phyloP scores from a whole-genome alignment of 1,284 basidiomycete species.

The Schizophyllum amplum region DNA sequence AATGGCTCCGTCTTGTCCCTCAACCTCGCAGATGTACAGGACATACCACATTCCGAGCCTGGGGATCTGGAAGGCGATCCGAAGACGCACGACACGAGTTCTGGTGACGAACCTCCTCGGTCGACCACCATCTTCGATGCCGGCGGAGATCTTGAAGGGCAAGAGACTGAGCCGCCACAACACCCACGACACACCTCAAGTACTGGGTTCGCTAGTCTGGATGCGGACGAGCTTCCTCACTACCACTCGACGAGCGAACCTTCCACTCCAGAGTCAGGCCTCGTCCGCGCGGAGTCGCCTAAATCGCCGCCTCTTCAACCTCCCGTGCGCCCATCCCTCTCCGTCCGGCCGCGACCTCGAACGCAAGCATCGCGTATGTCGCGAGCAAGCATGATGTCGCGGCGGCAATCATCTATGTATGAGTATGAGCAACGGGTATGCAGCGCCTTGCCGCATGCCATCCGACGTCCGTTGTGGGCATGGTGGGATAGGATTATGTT shows the following conservation, averaged over 20 bases:
- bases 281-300: too few species aligned
- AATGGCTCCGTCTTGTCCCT: constrained; percentile 70
- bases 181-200: constrained; percentile 12
- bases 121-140: neutral
- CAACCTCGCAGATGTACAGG: constrained; percentile 66
- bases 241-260: neutral
- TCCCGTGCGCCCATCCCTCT: too few species aligned
- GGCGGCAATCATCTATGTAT: neutral
- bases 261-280: neutral
- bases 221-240: constrained; percentile 1
- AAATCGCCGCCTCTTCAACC: too few species aligned
- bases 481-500: constrained; percentile 70
- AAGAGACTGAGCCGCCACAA: neutral
- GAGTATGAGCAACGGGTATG: neutral
- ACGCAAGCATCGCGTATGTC: too few species aligned
- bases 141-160: neutral
- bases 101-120: neutral
- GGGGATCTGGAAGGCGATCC: neutral
- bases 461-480: constrained; percentile 29
- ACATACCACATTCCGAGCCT: constrained; percentile 20
- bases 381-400: neutral
- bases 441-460: neutral
- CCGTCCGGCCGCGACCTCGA: neutral
- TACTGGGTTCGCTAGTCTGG: constrained; percentile 4
- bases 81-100: neutral